Percentiles rank a stretch among this genome's conserved stretches.
Conservation (phyloP, 2,329 filamentous ascomycete genomes). For the Ophiocordyceps robertsii region DNA sequence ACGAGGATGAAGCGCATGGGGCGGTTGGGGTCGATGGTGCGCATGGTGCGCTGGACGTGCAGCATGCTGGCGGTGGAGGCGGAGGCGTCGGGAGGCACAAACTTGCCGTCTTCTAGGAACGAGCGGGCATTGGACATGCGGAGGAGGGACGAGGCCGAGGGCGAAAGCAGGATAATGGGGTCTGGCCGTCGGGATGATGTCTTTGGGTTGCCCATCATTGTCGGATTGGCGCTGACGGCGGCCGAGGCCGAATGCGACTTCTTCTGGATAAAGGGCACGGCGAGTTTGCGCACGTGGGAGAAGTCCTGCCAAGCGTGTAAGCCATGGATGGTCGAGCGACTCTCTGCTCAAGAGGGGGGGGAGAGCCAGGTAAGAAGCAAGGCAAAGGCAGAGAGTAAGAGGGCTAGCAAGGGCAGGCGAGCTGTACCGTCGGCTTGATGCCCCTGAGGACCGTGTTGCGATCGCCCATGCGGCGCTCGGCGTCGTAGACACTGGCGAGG, state of each 20-base stretch:
- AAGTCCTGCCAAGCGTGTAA: slow-evolving; percentile 57
- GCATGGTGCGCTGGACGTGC: slow-evolving; percentile 68
- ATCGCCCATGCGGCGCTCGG: slow-evolving; percentile 84
- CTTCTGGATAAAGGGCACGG: slow-evolving; percentile 59
- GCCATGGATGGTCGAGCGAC: not conserved
- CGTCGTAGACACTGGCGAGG: slow-evolving; percentile 77
- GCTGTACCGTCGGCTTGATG: slow-evolving; percentile 69
- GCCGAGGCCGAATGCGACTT: slow-evolving; percentile 31
- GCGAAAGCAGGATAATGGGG: slow-evolving; percentile 93
- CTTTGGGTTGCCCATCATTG: slow-evolving; percentile 42
- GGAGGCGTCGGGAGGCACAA: slow-evolving; percentile 60
- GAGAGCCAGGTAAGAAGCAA: slow-evolving; percentile 4
- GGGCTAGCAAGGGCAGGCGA: not conserved
- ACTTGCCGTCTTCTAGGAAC: slow-evolving; percentile 78
- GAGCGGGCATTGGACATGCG: slow-evolving; percentile 93
- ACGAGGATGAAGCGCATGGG: slow-evolving; percentile 91
- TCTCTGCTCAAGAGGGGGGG: not conserved
- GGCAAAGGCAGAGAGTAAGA: not conserved
- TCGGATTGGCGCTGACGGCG: slow-evolving; percentile 24
- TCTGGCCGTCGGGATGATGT: slow-evolving; percentile 41
- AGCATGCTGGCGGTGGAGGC: slow-evolving; percentile 65
- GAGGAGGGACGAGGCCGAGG: slow-evolving; percentile 85
- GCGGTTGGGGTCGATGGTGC: slow-evolving; percentile 52
- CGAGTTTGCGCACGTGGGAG: slow-evolving; percentile 79
- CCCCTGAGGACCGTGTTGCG: slow-evolving; percentile 79